These are phyloP conservation scores for Didymella glomerata DNA, from an alignment of 2,329 filamentous ascomycete species.

Conservation along the genomic window DNA sequence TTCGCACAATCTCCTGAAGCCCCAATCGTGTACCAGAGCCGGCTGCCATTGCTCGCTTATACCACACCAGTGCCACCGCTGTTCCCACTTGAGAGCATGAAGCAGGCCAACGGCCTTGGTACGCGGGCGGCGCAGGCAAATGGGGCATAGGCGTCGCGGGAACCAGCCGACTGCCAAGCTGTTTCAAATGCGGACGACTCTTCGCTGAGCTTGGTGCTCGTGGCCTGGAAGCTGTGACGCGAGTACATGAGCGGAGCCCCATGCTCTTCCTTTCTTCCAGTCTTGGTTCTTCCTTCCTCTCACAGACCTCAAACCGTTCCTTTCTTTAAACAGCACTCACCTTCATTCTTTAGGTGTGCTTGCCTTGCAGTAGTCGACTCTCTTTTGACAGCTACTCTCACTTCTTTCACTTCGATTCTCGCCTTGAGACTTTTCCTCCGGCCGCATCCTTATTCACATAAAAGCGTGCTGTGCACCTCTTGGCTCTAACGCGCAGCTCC, in stretches of 20 bases:
- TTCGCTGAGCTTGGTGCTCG: constrained; percentile 46
- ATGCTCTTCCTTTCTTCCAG: constrained; percentile 23
- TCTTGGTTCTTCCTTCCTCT: constrained; percentile 36
- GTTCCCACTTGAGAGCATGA: constrained; percentile 25
- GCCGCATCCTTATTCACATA: constrained; percentile 32
- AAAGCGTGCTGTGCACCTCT: constrained; percentile 51
- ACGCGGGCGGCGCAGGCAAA: constrained; percentile 32
- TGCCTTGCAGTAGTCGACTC: constrained; percentile 26
- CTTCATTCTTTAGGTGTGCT: constrained; percentile 47
- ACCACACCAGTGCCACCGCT: constrained; percentile 18
- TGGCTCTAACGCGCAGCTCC: constrained; percentile 44
- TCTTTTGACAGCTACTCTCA: constrained; percentile 26
- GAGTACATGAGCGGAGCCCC: constrained; percentile 42
- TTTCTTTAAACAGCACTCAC: constrained; percentile 28
- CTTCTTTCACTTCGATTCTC: constrained; percentile 25
- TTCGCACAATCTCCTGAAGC: constrained; percentile 27
- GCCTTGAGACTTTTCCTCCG: constrained; percentile 17
- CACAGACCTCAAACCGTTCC: constrained; percentile 22
- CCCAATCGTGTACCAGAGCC: constrained; percentile 29
- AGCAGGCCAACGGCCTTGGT: constrained; percentile 39
- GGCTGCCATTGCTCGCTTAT: constrained; percentile 15
- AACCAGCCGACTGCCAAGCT: constrained; percentile 43
- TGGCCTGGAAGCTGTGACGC: constrained; percentile 32
- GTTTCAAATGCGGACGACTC: constrained; percentile 49
- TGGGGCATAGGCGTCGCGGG: constrained; percentile 39